Percentiles rank a stretch among this genome's conserved stretches.
These are phyloP conservation scores for Teunomyces lycoperdinae DNA, from an alignment of 805 yeast species.

Conservation along the genomic window DNA sequence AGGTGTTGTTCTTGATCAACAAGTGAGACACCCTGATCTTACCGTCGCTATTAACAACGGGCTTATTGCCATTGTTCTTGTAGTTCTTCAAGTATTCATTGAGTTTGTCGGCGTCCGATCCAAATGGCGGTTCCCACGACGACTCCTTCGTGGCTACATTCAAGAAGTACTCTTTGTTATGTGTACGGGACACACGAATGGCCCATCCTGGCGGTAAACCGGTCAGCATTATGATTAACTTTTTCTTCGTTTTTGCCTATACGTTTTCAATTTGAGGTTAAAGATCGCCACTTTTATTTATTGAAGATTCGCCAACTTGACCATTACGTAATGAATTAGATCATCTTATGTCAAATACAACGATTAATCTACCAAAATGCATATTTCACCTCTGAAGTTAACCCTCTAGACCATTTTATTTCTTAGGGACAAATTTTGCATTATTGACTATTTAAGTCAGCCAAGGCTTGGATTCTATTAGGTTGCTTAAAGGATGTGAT, in stretches of 20 bases:
- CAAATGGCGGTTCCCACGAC: constrained; percentile 89
- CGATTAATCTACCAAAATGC: no score
- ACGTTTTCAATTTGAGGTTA: not conserved
- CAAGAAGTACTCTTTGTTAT: constrained; percentile 80
- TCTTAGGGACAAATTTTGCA: no score
- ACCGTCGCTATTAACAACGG: constrained; percentile 41
- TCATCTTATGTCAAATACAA: no score
- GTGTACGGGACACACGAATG: constrained; percentile 71
- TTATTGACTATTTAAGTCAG: no score
- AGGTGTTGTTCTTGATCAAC: constrained; percentile 75
- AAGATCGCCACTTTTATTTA: no score
- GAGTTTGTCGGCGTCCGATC: constrained; percentile 63
- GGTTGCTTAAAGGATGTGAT: no score
- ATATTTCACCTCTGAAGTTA: no score
- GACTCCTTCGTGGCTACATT: constrained; percentile 70
- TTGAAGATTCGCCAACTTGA: no score
- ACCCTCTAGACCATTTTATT: no score
- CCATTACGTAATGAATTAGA: no score
- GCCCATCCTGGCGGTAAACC: constrained; percentile 91
- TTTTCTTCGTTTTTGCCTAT: not conserved
- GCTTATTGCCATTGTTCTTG: constrained; percentile 40
- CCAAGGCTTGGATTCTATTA: no score
- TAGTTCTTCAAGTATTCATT: constrained; percentile 50
- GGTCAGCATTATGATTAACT: constrained; percentile 31
- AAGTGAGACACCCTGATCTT: constrained; percentile 81